These are phyloP conservation scores for Clavispora santaluciae DNA, from an alignment of 805 yeast genomes.

Conservation along the genomic window DNA sequence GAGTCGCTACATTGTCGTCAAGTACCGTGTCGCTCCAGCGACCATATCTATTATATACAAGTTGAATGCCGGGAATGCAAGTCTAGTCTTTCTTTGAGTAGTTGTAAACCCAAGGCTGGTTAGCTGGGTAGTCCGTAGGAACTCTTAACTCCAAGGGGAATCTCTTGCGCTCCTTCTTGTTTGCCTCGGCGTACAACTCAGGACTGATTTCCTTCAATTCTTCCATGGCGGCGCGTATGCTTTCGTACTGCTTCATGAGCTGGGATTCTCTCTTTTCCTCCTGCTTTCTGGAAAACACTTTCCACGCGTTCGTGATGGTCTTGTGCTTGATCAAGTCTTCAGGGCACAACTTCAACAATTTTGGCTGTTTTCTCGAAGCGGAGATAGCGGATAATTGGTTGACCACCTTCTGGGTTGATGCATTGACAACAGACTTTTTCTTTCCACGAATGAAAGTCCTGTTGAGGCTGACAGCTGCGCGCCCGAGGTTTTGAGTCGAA, in stretches of 20 bases:
- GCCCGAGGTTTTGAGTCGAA: neutral
- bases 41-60: conserved; percentile 7
- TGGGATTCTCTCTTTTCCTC: conserved; percentile 36
- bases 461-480: conserved; percentile 1
- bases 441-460: conserved; percentile 27
- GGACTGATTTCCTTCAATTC: conserved; percentile 52
- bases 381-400: conserved; percentile 75
- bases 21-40: conserved; percentile 1
- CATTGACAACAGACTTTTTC: conserved; percentile 24
- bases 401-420: conserved; percentile 40
- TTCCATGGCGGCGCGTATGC: conserved; percentile 68
- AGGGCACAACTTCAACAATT: conserved; percentile 61
- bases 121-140: conserved; percentile 89
- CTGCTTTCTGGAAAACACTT: conserved; percentile 50
- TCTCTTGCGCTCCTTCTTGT: conserved; percentile 48
- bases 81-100: conserved; percentile 5
- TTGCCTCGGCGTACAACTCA: conserved; percentile 59
- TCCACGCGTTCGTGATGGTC: conserved; percentile 82
- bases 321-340: conserved; percentile 86
- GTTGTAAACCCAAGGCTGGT: conserved; percentile 69
- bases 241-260: conserved; percentile 56
- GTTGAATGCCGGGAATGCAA: conserved; percentile 1
- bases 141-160: conserved; percentile 82
- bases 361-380: conserved; percentile 86
- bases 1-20: neutral